Evolutionary conservation across 257 asterid genomes (phyloP), one percentile per base, ranked within the genome.

Genomic region (Nicotiana obtusifolia): DNA sequence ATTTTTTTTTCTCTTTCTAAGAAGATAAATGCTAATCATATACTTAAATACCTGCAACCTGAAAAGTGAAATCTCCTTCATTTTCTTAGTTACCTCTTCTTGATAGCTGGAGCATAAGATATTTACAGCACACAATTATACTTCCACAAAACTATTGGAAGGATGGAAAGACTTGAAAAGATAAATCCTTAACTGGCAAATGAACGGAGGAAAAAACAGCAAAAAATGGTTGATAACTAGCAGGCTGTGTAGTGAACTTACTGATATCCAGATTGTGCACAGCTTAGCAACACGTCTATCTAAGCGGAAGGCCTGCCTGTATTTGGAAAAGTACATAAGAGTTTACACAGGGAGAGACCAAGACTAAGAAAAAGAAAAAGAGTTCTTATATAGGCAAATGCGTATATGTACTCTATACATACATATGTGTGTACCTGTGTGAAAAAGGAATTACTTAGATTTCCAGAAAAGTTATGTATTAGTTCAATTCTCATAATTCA

Each of bases 191-290:
- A 15, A 26, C 64, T 49, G 62, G 19, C 26, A 52, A 26, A 49
- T 26, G 28, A 37, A 16, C 44, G 52, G 64, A 75, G 10, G 47
- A 75, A 75, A 75, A 44, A 26, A 49, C 10, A 7, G 9, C 37
- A 71, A 47, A 71, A 37, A 24, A 2, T 60, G 78, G 35, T 26
- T 52, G 80, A 52, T 75, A 22, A 52, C 5, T 24, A 37, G 64
- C 64, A 15, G 80, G 80, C 62, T 16, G 0, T 75, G 17, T 75
- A 52, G 44, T 75, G 80, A 75, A 75, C 80, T 75, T 75, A 75
- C 64, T 52, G 80, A 33, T 52, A 8, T 75, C 26, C 16, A 7
- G 64, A 75, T 75, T 75, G 44, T 49, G 80, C 4, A 26, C 80
- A 75, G 44, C 80, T 75, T 26, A 52, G 80, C 17, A 75, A 75